These are phyloP conservation scores for Acer saccharum DNA, from an alignment of 345 rosid genomes.

Conservation along the genomic window DNA sequence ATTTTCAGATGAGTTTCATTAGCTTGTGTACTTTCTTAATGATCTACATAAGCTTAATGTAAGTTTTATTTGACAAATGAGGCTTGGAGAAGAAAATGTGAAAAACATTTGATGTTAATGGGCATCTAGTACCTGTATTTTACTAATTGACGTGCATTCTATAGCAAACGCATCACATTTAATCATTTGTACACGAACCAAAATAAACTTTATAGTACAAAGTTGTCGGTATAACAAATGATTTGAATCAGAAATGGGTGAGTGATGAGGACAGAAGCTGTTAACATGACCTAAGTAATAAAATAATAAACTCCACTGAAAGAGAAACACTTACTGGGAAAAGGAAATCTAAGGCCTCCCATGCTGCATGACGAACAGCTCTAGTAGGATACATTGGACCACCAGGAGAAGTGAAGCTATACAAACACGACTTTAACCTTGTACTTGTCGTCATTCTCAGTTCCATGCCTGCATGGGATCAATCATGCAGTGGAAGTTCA, in stretches of 20 bases:
- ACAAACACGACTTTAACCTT: slow-evolving; percentile 86
- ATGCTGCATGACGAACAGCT: slow-evolving; percentile 97
- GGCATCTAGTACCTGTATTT: background rate
- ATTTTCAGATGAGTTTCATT: background rate
- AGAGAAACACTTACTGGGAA: slow-evolving; percentile 74
- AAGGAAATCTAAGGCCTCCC: slow-evolving; percentile 92
- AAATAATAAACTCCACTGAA: background rate
- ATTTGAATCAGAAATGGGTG: background rate
- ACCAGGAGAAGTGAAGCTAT: slow-evolving; percentile 96
- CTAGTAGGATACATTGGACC: slow-evolving; percentile 99
- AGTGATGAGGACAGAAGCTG: background rate
- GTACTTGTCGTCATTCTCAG: slow-evolving; percentile 96
- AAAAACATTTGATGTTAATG: too few species aligned
- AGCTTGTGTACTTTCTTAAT: background rate
- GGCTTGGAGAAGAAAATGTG: background rate
- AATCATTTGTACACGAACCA: too few species aligned
- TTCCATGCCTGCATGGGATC: slow-evolving; percentile 69
- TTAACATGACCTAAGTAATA: too few species aligned
- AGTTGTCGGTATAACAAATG: background rate
- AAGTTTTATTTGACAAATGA: background rate
- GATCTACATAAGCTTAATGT: background rate
- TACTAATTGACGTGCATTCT: background rate
- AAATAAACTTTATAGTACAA: background rate
- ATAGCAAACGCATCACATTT: too few species aligned
- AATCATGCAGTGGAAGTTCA: background rate